These are phyloP conservation scores for Pleurotus eryngii DNA, from an alignment of 768 basidiomycete species.

Conservation along the genomic window DNA sequence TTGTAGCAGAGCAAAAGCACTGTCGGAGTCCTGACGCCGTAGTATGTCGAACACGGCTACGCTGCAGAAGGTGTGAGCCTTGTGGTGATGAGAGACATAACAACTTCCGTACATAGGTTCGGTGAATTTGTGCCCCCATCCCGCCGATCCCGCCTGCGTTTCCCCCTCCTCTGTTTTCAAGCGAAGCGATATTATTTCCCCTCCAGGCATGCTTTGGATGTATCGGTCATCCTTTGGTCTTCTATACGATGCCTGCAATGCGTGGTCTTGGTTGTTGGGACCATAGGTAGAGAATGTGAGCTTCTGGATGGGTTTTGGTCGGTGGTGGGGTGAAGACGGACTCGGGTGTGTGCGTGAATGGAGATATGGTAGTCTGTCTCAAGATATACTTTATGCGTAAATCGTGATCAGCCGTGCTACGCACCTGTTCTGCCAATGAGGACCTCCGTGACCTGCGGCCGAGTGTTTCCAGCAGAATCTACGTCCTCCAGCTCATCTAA, in stretches of 20 bases:
- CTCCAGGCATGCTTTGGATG: constrained; percentile 76
- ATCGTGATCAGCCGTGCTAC: constrained; percentile 8
- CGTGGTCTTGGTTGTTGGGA: constrained; percentile 83
- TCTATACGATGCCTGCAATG: constrained; percentile 68
- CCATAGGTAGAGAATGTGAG: constrained; percentile 91
- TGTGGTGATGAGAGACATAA: not conserved
- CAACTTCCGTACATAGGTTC: constrained; percentile 59
- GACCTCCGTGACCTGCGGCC: constrained; percentile 40
- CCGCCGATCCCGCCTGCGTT: constrained; percentile 25
- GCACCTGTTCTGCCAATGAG: constrained; percentile 51
- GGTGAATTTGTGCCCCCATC: constrained; percentile 58
- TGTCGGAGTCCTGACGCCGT: constrained; percentile 29
- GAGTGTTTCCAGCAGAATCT: constrained; percentile 31
- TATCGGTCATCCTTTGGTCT: constrained; percentile 78
- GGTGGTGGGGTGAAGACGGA: constrained; percentile 17
- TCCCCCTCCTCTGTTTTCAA: constrained; percentile 23
- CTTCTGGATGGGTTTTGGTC: constrained; percentile 58
- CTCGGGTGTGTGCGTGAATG: constrained; percentile 62
- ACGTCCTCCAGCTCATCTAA: constrained; percentile 62
- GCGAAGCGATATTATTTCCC: constrained; percentile 75
- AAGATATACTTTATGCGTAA: not conserved
- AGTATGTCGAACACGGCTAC: constrained; percentile 85
- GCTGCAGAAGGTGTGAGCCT: constrained; percentile 30
- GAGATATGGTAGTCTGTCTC: constrained; percentile 82
- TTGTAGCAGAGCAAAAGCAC: constrained; percentile 82